phyloP scores from a whole-genome alignment of 257 asterid genomes.

The Sherardia arvensis region DNA sequence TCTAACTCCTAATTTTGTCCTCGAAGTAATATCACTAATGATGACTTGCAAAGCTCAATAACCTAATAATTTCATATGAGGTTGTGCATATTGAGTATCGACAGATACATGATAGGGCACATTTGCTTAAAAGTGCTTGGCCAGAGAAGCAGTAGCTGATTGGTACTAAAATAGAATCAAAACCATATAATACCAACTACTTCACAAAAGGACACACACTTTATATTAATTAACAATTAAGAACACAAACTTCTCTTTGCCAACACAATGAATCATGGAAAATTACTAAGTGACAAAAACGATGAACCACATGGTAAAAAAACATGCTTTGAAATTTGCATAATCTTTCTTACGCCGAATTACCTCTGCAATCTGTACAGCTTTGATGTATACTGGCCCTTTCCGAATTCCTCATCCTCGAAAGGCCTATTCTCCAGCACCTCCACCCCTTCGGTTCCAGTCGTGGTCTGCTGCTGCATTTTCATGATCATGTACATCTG shows the following conservation, averaged over 20 bases:
- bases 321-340: background rate
- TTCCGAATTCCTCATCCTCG: constrained; percentile 57
- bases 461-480: constrained; percentile 81
- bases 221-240: background rate
- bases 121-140: background rate
- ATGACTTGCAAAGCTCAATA: background rate
- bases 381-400: constrained; percentile 75
- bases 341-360: background rate
- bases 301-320: background rate
- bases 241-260: background rate
- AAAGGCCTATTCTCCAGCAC: constrained; percentile 74
- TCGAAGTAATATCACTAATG: background rate
- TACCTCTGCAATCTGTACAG: constrained; percentile 73
- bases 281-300: background rate
- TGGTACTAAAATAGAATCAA: background rate
- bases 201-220: constrained; percentile 1
- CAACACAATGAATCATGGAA: background rate
- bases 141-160: constrained; percentile 5
- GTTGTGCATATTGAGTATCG: background rate
- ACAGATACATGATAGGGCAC: background rate
- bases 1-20: too few species aligned
- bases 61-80: background rate
- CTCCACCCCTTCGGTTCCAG: constrained; percentile 85
- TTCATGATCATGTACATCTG: constrained; percentile 87
- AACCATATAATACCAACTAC: background rate